Base-by-base conservation (phyloP, 2,329 filamentous ascomycete species). In the Fusarium succisae region DNA sequence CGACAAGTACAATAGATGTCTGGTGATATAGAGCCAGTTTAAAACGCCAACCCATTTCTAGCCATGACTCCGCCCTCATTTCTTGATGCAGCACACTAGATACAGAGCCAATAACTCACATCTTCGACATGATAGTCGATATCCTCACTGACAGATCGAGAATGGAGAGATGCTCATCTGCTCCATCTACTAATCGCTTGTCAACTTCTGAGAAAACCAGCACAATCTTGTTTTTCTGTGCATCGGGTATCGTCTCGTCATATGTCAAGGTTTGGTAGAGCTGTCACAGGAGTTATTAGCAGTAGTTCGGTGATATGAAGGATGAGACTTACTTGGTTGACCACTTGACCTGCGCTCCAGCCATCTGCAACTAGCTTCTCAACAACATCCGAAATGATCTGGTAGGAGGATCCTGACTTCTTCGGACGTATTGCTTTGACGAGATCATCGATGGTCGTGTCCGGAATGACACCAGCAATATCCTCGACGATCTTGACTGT, bases 341-440 rank as follows among this genome's bases (percentile, higher is more conserved):
- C 88, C 32, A 98, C 90, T 83, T 98, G 96, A 12, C 92, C 91
- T 30, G 96, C 96, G 81, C 95, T 98, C 96, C 96, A 99, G 14
- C 96, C 96, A 84, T 98, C 96, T 0, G 96, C 96, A 53, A 98
- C 92, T 86, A 99, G 91, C 74, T 98, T 93, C 77, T 95, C 94
- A 10, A 98, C 93, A 11, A 94, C 91, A 74, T 91, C 91, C 0
- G 94, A 91, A 22, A 99, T 90, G 18, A 89, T 87, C 68, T 91
- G 88, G 79, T 97, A 99, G 1, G 91, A 87, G 20, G 89, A 87
- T 2, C 88, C 88, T 43, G 87, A 87, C 30, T 88, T 88, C 73
- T 86, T 89, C 9, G 94, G 94, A 76, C 93, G 92, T 85, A 98
- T 93, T 24, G 94, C 93, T 68, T 90, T 84, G 18, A 94, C 86